Percentiles rank a stretch among this genome's conserved stretches.
These are phyloP conservation scores for Jamesozyma spencerorum DNA, from an alignment of 805 yeast genomes.

Conservation along the genomic window DNA sequence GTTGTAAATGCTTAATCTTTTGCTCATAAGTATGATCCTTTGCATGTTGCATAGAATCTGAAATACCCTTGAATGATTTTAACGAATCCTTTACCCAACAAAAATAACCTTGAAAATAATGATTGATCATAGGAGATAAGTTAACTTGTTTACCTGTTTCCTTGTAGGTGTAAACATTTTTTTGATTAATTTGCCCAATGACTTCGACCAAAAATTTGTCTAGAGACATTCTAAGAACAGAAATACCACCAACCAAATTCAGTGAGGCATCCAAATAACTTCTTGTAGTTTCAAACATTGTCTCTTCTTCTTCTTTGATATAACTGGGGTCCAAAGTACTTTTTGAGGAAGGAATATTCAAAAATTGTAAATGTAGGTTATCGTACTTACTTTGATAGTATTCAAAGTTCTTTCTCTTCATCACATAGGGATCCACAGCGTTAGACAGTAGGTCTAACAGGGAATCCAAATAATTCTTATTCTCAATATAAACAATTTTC, in stretches of 20 bases:
- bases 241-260: slow-evolving; percentile 42
- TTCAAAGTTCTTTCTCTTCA: slow-evolving; percentile 49
- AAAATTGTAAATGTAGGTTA: slow-evolving; percentile 40
- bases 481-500: slow-evolving; percentile 10
- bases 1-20: slow-evolving; percentile 41
- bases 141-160: slow-evolving; percentile 9
- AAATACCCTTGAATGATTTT: slow-evolving; percentile 1
- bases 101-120: slow-evolving; percentile 7
- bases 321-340: slow-evolving; percentile 39
- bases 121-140: slow-evolving; percentile 5
- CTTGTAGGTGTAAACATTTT: slow-evolving; percentile 15
- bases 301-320: slow-evolving; percentile 66
- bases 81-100: slow-evolving; percentile 10
- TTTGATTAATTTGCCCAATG: slow-evolving; percentile 17
- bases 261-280: slow-evolving; percentile 53
- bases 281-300: slow-evolving; percentile 55
- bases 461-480: slow-evolving; percentile 8
- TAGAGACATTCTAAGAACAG: slow-evolving; percentile 22
- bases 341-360: slow-evolving; percentile 38
- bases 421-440: slow-evolving; percentile 46
- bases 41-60: slow-evolving; percentile 40
- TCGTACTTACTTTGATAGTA: slow-evolving; percentile 60
- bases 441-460: slow-evolving; percentile 14
- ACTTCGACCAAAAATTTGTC: slow-evolving; percentile 16
- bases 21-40: slow-evolving; percentile 53